These are phyloP conservation scores for Psilocybe sp. DNA, from an alignment of 768 basidiomycete genomes.

Conservation along the genomic window DNA sequence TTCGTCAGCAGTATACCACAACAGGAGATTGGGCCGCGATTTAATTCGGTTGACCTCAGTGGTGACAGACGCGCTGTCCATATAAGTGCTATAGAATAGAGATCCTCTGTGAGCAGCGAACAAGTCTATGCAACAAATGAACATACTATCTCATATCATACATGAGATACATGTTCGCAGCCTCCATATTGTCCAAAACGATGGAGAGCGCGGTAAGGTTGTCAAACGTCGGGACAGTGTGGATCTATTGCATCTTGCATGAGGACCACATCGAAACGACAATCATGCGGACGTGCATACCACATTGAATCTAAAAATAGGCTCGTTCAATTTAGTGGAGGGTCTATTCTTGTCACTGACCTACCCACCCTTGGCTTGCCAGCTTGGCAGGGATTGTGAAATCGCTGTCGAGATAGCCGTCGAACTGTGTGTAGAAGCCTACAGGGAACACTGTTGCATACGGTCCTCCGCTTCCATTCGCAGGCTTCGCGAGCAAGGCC, in stretches of 20 bases:
- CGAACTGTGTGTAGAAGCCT: constrained; percentile 71
- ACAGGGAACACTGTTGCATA: constrained; percentile 65
- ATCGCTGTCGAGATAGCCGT: constrained; percentile 50
- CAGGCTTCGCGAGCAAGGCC: constrained; percentile 48
- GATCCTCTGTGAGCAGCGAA: background rate
- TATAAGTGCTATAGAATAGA: constrained; percentile 47
- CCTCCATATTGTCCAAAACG: constrained; percentile 70
- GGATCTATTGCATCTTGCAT: constrained; percentile 39
- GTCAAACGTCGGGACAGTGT: constrained; percentile 66
- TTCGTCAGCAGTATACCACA: constrained; percentile 77
- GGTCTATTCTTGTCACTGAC: background rate
- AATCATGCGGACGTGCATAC: constrained; percentile 21
- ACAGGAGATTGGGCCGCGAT: constrained; percentile 60
- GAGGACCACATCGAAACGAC: background rate
- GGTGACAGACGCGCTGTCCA: constrained; percentile 57
- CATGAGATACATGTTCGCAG: constrained; percentile 68
- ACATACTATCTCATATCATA: constrained; percentile 72
- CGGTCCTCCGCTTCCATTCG: constrained; percentile 43
- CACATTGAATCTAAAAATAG: constrained; percentile 31
- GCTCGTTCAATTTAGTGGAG: too few species aligned
- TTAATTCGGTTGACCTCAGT: constrained; percentile 71
- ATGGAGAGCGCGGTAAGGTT: constrained; percentile 54
- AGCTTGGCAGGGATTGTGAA: constrained; percentile 52
- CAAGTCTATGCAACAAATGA: background rate
- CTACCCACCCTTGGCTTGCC: constrained; percentile 51